phyloP scores from a whole-genome alignment of 208 protist species.

The Leishmania tarentolae region DNA sequence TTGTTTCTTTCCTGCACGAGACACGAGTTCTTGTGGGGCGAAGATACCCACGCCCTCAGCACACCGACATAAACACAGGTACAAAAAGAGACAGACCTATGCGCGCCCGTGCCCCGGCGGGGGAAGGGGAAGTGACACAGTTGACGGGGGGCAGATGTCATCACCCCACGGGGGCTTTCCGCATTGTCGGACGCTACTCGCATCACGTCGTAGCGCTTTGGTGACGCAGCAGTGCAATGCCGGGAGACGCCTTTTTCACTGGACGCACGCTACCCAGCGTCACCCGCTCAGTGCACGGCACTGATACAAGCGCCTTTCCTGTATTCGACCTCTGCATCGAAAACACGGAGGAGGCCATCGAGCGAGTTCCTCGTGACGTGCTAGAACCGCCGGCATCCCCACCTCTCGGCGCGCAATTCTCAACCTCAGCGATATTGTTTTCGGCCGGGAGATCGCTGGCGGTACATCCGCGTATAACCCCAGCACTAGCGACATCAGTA shows the following conservation, averaged over 20 bases:
- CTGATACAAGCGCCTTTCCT: not conserved
- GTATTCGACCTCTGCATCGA: not conserved
- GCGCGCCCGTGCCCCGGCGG: not conserved
- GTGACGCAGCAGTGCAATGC: conserved; percentile 27
- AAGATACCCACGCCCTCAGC: not conserved
- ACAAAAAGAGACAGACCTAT: not conserved
- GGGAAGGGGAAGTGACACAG: not conserved
- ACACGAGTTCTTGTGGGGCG: not conserved
- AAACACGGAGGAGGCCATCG: not conserved
- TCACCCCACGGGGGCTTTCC: not conserved
- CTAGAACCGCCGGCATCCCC: not conserved
- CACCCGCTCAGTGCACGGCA: conserved; percentile 8
- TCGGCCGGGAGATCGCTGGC: not conserved
- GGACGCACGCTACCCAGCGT: conserved; percentile 32
- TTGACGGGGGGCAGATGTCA: not conserved
- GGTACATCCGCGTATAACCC: not conserved
- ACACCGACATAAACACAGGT: not conserved
- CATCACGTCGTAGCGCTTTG: not conserved
- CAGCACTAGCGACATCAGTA: not conserved
- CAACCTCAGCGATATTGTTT: not conserved
- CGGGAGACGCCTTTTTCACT: conserved; percentile 43
- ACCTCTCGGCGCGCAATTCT: conserved; percentile 2
- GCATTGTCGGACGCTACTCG: not conserved
- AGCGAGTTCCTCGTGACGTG: not conserved
- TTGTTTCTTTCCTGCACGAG: not conserved